These are phyloP conservation scores for Amphibolis antarctica DNA, from an alignment of 106 monocot genomes.

Conservation along the genomic window DNA sequence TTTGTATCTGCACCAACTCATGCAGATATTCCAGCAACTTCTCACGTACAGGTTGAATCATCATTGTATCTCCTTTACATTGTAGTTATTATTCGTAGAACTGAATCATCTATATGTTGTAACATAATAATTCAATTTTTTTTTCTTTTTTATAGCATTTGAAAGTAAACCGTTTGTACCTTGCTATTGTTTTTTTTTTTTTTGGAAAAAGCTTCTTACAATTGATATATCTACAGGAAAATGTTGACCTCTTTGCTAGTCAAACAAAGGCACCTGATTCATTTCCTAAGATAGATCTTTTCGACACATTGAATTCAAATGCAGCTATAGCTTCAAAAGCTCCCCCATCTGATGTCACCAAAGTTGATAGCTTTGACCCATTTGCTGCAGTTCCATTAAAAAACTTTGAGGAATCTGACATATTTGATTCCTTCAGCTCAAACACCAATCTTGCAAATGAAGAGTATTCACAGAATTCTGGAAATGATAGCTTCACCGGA, in stretches of 20 bases:
- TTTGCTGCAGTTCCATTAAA: conserved; percentile 56
- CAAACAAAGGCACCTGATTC: conserved; percentile 40
- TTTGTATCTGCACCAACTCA: conserved; percentile 48
- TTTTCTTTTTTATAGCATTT: neutral
- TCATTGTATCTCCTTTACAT: neutral
- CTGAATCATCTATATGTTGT: no score
- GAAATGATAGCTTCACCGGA: conserved; percentile 1
- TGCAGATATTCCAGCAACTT: conserved; percentile 13
- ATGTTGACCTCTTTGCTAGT: conserved; percentile 49
- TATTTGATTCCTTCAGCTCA: conserved; percentile 57
- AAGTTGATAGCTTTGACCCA: conserved; percentile 34
- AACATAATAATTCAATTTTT: neutral
- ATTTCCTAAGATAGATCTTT: conserved; percentile 33
- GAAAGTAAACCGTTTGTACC: no score
- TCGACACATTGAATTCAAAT: conserved; percentile 21
- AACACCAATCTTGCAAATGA: conserved; percentile 15
- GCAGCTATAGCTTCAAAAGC: neutral
- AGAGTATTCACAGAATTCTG: conserved; percentile 4
- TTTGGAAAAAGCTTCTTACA: no score
- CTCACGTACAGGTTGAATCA: conserved; percentile 28
- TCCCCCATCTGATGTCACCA: neutral
- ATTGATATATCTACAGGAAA: conserved; percentile 29
- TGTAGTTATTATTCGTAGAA: no score
- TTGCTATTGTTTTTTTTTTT: no score
- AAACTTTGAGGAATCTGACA: conserved; percentile 44